Evolutionary conservation across 176 grass and related monocot species (phyloP).

Genomic region (Phoenix dactylifera): DNA sequence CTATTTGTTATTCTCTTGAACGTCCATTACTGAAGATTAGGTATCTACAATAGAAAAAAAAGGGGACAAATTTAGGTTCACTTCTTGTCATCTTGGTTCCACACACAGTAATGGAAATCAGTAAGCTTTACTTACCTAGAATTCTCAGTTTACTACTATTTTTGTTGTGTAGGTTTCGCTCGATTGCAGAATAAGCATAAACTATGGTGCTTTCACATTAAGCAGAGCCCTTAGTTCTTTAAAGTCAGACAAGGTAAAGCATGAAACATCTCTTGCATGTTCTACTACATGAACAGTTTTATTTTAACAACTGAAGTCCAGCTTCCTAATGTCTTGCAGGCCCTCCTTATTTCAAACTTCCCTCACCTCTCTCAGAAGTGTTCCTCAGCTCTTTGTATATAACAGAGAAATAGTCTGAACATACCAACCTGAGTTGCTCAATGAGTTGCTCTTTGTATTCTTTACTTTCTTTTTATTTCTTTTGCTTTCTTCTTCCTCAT

Average conservation of each 20-base stretch:
- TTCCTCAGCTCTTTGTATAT: conserved; percentile 20
- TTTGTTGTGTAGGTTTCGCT: conserved; percentile 44
- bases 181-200: conserved; percentile 66
- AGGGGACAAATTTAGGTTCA: no score
- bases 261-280: background rate
- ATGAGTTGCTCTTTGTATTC: no score
- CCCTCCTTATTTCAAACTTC: conserved; percentile 40
- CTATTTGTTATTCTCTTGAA: no score
- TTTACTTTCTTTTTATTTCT: no score
- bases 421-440: no score
- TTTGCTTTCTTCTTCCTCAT: no score
- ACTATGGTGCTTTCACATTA: conserved; percentile 51
- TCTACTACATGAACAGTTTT: background rate
- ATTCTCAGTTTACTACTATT: background rate
- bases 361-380: conserved; percentile 62
- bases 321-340: conserved; percentile 20
- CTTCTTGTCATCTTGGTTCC: no score
- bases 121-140: no score
- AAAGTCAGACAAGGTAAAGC: conserved; percentile 45
- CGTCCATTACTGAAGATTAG: no score
- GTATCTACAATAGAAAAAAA: no score
- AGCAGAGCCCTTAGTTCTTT: conserved; percentile 30
- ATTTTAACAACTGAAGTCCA: background rate
- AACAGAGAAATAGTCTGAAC: background rate
- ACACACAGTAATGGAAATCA: no score